A percentile compares a stretch with the other conserved stretches of the same genome.
Conservation (phyloP, 2,329 filamentous ascomycete genomes). For the Phaeoacremonium minimum region DNA sequence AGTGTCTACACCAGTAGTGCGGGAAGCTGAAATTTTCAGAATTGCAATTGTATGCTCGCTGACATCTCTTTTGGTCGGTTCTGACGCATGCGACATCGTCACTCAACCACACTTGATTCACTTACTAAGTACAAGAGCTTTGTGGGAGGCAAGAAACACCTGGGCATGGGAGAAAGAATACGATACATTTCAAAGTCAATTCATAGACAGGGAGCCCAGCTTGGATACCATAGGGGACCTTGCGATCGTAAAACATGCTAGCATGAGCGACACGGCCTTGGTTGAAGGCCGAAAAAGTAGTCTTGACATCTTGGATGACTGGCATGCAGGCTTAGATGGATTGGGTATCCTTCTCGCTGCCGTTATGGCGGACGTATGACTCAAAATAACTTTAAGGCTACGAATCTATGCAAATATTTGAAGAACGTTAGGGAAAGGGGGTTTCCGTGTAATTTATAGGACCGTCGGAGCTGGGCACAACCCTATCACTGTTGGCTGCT, state of each 20-base stretch:
- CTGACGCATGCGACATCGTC: conserved; percentile 1
- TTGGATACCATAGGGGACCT: conserved; percentile 5
- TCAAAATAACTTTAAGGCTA: too few relatives aligned
- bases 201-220: neutral
- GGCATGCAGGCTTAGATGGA: conserved; percentile 9
- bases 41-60: conserved; percentile 8
- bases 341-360: conserved; percentile 9
- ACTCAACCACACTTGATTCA: conserved; percentile 1
- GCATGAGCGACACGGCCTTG: neutral
- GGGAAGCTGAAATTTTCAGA: too few relatives aligned
- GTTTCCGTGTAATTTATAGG: too few relatives aligned
- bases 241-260: neutral
- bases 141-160: conserved; percentile 8
- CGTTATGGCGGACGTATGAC: conserved; percentile 3
- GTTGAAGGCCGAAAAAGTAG: neutral
- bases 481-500: too few relatives aligned
- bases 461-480: too few relatives aligned
- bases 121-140: conserved; percentile 4
- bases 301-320: conserved; percentile 5
- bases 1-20: too few relatives aligned
- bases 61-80: conserved; percentile 4
- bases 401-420: too few relatives aligned
- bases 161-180: conserved; percentile 7
- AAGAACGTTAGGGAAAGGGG: too few relatives aligned
- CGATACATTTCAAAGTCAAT: conserved; percentile 1